Evolutionary conservation across 179 eudicot species (phyloP).

Genomic region (Silene coronaria): DNA sequence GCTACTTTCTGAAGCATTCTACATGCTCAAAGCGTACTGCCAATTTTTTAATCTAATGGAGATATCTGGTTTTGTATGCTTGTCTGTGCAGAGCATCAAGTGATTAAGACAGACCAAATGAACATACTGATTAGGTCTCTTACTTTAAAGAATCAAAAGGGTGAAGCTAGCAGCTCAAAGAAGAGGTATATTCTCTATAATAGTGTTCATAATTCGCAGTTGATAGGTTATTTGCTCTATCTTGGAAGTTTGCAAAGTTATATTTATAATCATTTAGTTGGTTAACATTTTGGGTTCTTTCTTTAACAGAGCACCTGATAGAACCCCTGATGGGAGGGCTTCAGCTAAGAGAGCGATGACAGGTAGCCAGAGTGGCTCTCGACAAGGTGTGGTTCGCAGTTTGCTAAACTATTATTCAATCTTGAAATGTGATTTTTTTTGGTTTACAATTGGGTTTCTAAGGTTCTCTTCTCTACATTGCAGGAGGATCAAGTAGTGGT

Average conservation of each 20-base stretch:
- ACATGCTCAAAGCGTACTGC: background rate
- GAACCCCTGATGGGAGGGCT: slow-evolving; percentile 50
- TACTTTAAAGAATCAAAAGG: slow-evolving; percentile 59
- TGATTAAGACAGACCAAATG: slow-evolving; percentile 72
- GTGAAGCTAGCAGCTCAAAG: slow-evolving; percentile 54
- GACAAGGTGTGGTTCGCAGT: slow-evolving; percentile 37
- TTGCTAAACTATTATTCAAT: background rate
- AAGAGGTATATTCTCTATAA: slow-evolving; percentile 45
- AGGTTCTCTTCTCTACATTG: slow-evolving; percentile 11
- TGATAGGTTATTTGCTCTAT: slow-evolving; percentile 1
- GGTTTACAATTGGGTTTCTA: background rate
- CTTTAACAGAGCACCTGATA: slow-evolving; percentile 52
- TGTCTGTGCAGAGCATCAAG: slow-evolving; percentile 56
- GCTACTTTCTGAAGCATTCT: background rate
- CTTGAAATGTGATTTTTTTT: background rate
- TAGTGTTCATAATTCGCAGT: background rate
- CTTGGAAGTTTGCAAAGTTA: background rate
- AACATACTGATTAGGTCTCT: slow-evolving; percentile 86
- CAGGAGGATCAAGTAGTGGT: slow-evolving; percentile 46
- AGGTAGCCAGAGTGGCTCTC: slow-evolving; percentile 35
- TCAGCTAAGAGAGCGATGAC: slow-evolving; percentile 56
- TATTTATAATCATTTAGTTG: background rate
- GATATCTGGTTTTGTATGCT: slow-evolving; percentile 2
- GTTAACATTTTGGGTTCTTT: background rate
- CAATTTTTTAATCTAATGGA: background rate